Percentiles rank a stretch among this genome's conserved stretches.
Conservation (phyloP, 495 filamentous ascomycete genomes). For the Wilcoxina mikolae region DNA sequence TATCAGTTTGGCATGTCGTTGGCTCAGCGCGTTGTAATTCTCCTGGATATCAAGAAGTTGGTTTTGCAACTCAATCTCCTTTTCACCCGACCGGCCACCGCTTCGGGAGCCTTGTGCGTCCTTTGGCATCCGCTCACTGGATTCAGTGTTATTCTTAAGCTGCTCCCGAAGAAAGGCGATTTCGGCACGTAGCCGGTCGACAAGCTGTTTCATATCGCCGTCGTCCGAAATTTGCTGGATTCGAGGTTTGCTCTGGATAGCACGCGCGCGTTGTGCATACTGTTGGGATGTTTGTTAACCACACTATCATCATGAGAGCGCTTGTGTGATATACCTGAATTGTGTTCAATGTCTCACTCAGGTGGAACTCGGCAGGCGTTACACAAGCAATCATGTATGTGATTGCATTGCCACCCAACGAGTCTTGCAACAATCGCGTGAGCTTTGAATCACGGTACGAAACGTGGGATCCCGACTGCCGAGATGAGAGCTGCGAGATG, state of each 20-base stretch:
- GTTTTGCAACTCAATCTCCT: slow-evolving; percentile 84
- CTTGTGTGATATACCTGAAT: slow-evolving; percentile 36
- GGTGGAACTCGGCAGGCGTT: slow-evolving; percentile 88
- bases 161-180: slow-evolving; percentile 90
- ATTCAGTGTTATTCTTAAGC: slow-evolving; percentile 55
- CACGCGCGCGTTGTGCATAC: slow-evolving; percentile 89
- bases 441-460: slow-evolving; percentile 97
- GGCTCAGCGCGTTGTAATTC: slow-evolving; percentile 79
- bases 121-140: slow-evolving; percentile 43
- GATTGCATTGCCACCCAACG: slow-evolving; percentile 91
- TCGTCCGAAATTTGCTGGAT: slow-evolving; percentile 88
- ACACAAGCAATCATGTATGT: slow-evolving; percentile 99
- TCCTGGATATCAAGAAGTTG: slow-evolving; percentile 86
- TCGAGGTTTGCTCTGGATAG: slow-evolving; percentile 91
- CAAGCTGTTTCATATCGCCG: slow-evolving; percentile 82
- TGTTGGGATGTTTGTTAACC: slow-evolving; percentile 29
- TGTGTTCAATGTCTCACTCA: slow-evolving; percentile 95
- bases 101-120: slow-evolving; percentile 15
- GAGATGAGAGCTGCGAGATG: slow-evolving; percentile 91
- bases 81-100: slow-evolving; percentile 64
- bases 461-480: slow-evolving; percentile 75
- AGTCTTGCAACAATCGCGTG: slow-evolving; percentile 91
- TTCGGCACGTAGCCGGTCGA: slow-evolving; percentile 87
- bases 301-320: not conserved
- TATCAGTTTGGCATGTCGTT: slow-evolving; percentile 87